Conservation (phyloP, 164 flowering plant genomes). For the Piper betle region DNA sequence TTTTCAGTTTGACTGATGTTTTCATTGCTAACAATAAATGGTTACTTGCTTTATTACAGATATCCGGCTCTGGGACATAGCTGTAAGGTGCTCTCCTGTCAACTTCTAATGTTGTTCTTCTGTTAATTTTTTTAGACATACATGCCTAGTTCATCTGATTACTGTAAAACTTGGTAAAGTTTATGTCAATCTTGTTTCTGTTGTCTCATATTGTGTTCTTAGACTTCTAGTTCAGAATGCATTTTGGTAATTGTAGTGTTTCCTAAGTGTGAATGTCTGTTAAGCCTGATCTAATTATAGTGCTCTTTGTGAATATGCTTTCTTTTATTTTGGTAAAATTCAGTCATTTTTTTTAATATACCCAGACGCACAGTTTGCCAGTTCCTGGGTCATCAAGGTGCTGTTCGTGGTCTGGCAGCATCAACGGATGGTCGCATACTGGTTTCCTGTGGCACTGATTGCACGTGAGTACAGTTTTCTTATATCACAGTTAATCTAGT, state of each 20-base stretch:
- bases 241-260: too few species aligned
- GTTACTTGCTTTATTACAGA: conserved; percentile 36
- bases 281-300: background rate
- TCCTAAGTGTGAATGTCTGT: background rate
- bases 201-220: too few species aligned
- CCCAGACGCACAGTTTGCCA: conserved; percentile 67
- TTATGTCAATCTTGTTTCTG: too few species aligned
- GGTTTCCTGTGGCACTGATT: conserved; percentile 85
- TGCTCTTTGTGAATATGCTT: background rate
- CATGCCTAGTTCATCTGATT: too few species aligned
- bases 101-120: background rate
- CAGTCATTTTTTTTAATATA: conserved; percentile 1
- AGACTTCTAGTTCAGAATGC: background rate
- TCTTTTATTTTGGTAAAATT: background rate
- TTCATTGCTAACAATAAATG: background rate
- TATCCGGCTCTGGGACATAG: conserved; percentile 93
- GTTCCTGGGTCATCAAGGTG: conserved; percentile 88
- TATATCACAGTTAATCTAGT: background rate
- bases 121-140: too few species aligned
- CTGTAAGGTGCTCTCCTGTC: conserved; percentile 46
- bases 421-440: conserved; percentile 88
- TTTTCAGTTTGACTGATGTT: background rate
- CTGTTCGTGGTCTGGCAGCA: conserved; percentile 74
- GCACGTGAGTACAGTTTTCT: conserved; percentile 49
- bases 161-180: too few species aligned